A percentile compares a stretch with the other conserved stretches of the same genome.
Conservation (phyloP, 805 yeast genomes). For the Yarrowia sp. region DNA sequence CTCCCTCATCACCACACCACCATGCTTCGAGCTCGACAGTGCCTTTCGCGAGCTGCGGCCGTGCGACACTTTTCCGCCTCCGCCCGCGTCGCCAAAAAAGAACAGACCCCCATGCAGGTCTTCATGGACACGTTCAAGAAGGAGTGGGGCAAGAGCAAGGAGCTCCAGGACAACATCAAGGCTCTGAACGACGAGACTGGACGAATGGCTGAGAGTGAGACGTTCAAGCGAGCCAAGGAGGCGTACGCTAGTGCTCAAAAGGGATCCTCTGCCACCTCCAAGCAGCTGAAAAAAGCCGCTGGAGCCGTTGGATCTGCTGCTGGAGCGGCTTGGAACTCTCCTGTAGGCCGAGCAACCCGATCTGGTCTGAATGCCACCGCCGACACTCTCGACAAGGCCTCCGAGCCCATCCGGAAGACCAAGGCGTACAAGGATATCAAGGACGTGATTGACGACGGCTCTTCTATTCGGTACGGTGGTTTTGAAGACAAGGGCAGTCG, state of each 20-base stretch:
- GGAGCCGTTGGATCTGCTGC: conserved; percentile 89
- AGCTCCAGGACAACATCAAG: conserved; percentile 87
- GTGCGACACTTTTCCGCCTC: not conserved
- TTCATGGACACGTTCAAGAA: conserved; percentile 86
- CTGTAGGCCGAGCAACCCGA: conserved; percentile 86
- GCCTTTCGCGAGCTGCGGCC: not conserved
- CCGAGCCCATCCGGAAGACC: conserved; percentile 92
- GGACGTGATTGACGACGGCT: conserved; percentile 89
- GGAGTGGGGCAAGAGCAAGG: conserved; percentile 89
- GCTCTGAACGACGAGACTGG: conserved; percentile 96
- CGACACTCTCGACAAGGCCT: conserved; percentile 73
- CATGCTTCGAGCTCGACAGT: conserved; percentile 27
- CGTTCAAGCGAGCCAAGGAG: conserved; percentile 87
- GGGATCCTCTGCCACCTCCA: conserved; percentile 62
- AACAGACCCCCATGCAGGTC: conserved; percentile 70
- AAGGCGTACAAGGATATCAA: conserved; percentile 83
- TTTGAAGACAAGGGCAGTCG: conserved; percentile 83
- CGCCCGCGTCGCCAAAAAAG: conserved; percentile 14
- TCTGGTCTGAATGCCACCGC: conserved; percentile 79
- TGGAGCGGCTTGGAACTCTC: conserved; percentile 91
- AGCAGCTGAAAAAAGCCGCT: conserved; percentile 85
- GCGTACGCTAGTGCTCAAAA: conserved; percentile 86
- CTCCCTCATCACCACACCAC: not conserved
- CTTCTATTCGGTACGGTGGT: conserved; percentile 86
- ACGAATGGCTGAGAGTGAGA: conserved; percentile 87